A percentile compares a stretch with the other conserved stretches of the same genome.
phyloP scores from a whole-genome alignment of 768 basidiomycete species.

The Tephrocybe sp. region DNA sequence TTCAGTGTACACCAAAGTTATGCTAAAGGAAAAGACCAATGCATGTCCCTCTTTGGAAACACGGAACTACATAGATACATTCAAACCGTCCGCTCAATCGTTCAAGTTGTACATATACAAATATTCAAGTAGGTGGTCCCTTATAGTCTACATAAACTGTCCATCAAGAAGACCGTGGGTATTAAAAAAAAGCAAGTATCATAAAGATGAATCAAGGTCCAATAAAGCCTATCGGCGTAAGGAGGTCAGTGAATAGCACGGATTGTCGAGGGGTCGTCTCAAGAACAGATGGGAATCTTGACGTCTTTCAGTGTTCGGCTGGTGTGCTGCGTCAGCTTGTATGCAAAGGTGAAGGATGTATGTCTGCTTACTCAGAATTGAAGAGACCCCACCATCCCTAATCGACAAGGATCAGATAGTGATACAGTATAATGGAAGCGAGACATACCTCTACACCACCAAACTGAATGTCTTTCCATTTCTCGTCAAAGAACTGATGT shows the following conservation, averaged over 20 bases:
- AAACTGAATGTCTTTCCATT: slow-evolving; percentile 71
- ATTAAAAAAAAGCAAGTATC: not conserved
- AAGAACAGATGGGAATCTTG: slow-evolving; percentile 58
- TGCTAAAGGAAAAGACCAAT: too few relatives aligned
- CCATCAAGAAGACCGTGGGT: not conserved
- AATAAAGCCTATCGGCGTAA: too few relatives aligned
- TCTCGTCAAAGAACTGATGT: slow-evolving; percentile 69
- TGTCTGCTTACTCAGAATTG: slow-evolving; percentile 37
- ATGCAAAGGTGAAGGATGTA: not conserved
- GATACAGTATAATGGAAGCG: not conserved
- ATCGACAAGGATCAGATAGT: not conserved
- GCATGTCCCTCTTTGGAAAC: too few relatives aligned
- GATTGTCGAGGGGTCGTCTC: slow-evolving; percentile 24
- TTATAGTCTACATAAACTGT: too few relatives aligned
- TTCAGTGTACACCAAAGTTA: too few relatives aligned
- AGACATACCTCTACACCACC: slow-evolving; percentile 67
- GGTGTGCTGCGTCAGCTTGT: not conserved
- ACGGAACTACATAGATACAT: too few relatives aligned
- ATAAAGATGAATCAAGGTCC: too few relatives aligned
- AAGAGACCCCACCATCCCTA: slow-evolving; percentile 50
- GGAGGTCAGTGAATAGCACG: too few relatives aligned
- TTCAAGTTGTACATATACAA: too few relatives aligned
- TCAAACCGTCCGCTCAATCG: too few relatives aligned
- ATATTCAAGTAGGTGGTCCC: too few relatives aligned
- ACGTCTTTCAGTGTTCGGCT: slow-evolving; percentile 73